phyloP scores from a whole-genome alignment of 805 yeast genomes.

The Priceomyces haplophilus region DNA sequence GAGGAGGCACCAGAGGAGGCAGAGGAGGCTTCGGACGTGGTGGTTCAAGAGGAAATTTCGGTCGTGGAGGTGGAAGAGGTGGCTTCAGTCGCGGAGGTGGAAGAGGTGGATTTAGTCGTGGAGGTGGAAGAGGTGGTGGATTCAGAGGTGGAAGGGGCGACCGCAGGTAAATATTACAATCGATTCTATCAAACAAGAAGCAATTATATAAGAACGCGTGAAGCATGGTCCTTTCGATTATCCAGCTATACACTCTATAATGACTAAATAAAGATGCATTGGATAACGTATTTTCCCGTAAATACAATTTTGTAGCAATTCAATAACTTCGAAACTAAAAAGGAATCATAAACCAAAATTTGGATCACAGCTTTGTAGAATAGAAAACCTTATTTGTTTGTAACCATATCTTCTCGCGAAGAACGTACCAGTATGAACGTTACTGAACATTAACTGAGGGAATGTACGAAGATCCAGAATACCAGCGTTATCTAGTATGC shows the following conservation, averaged over 20 bases:
- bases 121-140: conserved; percentile 46
- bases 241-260: not conserved
- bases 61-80: conserved; percentile 42
- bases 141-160: conserved; percentile 35
- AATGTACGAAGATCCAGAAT: conserved; percentile 36
- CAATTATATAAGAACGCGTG: not conserved
- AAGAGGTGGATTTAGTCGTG: conserved; percentile 34
- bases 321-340: too few relatives aligned
- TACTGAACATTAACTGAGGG: conserved; percentile 52
- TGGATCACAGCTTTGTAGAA: conserved; percentile 50
- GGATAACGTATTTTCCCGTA: too few relatives aligned
- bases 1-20: conserved; percentile 39
- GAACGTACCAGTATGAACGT: conserved; percentile 39
- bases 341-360: not conserved
- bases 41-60: conserved; percentile 26
- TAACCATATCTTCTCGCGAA: conserved; percentile 49
- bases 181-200: not conserved
- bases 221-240: not conserved
- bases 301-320: too few relatives aligned
- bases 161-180: conserved; percentile 14
- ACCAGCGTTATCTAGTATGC: conserved; percentile 33
- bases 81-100: conserved; percentile 29
- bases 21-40: conserved; percentile 31
- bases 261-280: not conserved
- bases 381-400: conserved; percentile 47